Evolutionary conservation across 192 early-diverging fungal species (phyloP), one percentile per base, ranked within the genome.

Genomic region (Mortierella hygrophila): DNA sequence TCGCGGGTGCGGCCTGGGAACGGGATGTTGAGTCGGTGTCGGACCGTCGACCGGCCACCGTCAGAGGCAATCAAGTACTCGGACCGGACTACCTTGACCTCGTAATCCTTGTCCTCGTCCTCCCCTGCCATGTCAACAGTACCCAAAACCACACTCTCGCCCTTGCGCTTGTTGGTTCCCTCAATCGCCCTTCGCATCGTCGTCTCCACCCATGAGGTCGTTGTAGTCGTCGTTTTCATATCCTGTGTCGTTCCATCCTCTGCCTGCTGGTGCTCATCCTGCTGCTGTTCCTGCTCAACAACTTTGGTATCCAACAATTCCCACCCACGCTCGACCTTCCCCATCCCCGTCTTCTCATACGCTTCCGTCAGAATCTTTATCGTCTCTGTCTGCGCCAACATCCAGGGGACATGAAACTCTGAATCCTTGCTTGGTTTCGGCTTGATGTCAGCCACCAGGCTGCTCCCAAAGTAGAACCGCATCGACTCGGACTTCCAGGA

Each of bases 11-110:
- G 42, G 16, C 83, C 83, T 23, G 68, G 54, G 46, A 76, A 75
- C 0, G 73, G 49, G 10, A 85, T 76, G 41, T 74, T 80, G n/a
- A 85, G 49, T 16, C 54, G 65, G 46, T 80, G 74, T 44, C 83
- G 63, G 7, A 85, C 83, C 21, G 75, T 52, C 38, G 78, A 80
- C 16, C 68, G 41, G 10, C 78, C 83, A 13, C 83, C 83, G 52
- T 85, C 83, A 29, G 83, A 42, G 16, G 74, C 83, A 46, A 85
- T 80, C 16, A 85, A 52, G 46, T 80, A 85, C 23, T 85, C 72
- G n/a, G 79, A 81, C n/a, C 55, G 21, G 9, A 81, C 79, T 1
- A 70, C 65, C 29, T 81, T 21, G 5, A 38, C 9, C 21, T 81
- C 79, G 23, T 81, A 81, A 16, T 75, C 32, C 44, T 75, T 75